Conservation (phyloP, 495 filamentous ascomycete genomes). For the Talaromyces wortmannii region DNA sequence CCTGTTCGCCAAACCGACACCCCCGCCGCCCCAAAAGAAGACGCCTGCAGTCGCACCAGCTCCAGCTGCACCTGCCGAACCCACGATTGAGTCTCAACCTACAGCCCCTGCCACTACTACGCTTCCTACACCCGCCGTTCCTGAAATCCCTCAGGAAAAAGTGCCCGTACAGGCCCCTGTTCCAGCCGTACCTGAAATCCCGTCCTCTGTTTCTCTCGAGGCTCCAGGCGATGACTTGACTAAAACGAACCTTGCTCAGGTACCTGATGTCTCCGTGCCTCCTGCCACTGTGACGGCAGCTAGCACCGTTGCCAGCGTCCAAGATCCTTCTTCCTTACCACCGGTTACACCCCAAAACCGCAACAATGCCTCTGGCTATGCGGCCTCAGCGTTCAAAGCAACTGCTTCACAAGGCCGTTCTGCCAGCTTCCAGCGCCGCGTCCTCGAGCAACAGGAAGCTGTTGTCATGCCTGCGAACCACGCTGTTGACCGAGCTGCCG, state of each 20-base stretch:
- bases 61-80: constrained; percentile 14
- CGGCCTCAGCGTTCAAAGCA: constrained; percentile 70
- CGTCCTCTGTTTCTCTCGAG: constrained; percentile 49
- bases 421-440: constrained; percentile 70
- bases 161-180: constrained; percentile 19
- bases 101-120: constrained; percentile 23
- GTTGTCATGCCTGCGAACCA: constrained; percentile 99
- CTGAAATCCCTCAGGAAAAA: constrained; percentile 10
- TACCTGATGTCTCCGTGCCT: constrained; percentile 71
- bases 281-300: constrained; percentile 74
- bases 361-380: constrained; percentile 59
- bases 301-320: constrained; percentile 82
- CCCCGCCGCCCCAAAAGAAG: constrained; percentile 31
- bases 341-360: constrained; percentile 53
- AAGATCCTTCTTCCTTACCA: constrained; percentile 54
- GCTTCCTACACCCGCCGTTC: constrained; percentile 11
- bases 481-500: constrained; percentile 85
- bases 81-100: constrained; percentile 9
- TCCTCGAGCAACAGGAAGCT: constrained; percentile 91
- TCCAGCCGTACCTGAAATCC: constrained; percentile 23
- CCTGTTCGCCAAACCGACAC: constrained; percentile 47
- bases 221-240: constrained; percentile 83
- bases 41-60: constrained; percentile 18
- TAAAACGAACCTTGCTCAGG: constrained; percentile 82
- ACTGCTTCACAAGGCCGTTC: constrained; percentile 52